A percentile compares a stretch with the other conserved stretches of the same genome.
These are phyloP conservation scores for Termitomyces eurrhizus DNA, from an alignment of 768 basidiomycete genomes.

Conservation along the genomic window DNA sequence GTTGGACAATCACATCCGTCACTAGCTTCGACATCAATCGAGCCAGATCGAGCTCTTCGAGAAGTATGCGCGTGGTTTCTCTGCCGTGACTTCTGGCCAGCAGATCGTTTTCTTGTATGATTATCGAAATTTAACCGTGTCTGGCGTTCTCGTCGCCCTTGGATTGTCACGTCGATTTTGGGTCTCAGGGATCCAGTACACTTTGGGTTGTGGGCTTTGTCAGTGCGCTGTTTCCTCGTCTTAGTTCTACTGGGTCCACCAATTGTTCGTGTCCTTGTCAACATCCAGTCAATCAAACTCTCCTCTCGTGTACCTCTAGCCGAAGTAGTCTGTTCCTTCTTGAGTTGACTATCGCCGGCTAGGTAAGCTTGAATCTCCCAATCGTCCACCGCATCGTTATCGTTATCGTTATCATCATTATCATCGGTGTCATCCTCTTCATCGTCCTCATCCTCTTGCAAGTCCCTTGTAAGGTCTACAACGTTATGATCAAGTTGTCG, in stretches of 20 bases:
- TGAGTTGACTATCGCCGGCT: slow-evolving; percentile 12
- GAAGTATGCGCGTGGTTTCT: not conserved
- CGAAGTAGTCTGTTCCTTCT: slow-evolving; percentile 9
- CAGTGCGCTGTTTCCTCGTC: slow-evolving; percentile 11
- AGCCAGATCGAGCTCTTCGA: slow-evolving; percentile 10
- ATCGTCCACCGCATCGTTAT: slow-evolving; percentile 23
- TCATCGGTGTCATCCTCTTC: not conserved
- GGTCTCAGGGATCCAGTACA: slow-evolving; percentile 11
- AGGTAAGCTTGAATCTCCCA: slow-evolving; percentile 31
- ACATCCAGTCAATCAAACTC: slow-evolving; percentile 69
- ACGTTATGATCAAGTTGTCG: slow-evolving; percentile 20
- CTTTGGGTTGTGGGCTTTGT: not conserved
- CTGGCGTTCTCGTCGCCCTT: slow-evolving; percentile 36
- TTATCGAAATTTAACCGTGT: slow-evolving; percentile 32
- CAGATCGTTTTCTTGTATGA: slow-evolving; percentile 6
- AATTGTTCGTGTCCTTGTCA: slow-evolving; percentile 39
- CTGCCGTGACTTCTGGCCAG: not conserved
- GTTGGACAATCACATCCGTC: slow-evolving; percentile 7
- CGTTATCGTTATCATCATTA: slow-evolving; percentile 1
- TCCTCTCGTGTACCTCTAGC: slow-evolving; percentile 29
- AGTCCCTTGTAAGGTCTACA: slow-evolving; percentile 13
- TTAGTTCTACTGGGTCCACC: slow-evolving; percentile 18
- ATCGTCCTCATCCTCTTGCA: slow-evolving; percentile 7
- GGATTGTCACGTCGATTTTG: slow-evolving; percentile 35
- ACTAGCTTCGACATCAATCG: slow-evolving; percentile 50